Percentiles rank a stretch among this genome's conserved stretches.
These are phyloP conservation scores for Avena sativa DNA, from an alignment of 176 grass and related monocot genomes.

Conservation along the genomic window DNA sequence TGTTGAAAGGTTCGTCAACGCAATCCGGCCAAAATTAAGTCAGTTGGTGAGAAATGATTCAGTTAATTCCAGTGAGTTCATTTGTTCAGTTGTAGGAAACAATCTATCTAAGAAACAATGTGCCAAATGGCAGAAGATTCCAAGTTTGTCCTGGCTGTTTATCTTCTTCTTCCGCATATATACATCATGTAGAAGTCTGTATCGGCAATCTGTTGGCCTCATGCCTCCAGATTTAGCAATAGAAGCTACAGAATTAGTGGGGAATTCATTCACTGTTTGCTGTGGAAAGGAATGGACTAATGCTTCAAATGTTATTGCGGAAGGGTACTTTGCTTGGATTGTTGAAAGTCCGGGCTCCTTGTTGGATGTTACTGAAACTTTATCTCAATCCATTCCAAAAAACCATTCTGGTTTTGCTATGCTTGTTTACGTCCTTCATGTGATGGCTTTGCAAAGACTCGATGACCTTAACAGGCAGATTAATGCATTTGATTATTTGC, in stretches of 20 bases:
- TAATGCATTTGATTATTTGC: slow-evolving; percentile 71
- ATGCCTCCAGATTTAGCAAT: slow-evolving; percentile 81
- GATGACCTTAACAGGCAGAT: slow-evolving; percentile 87
- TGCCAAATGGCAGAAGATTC: slow-evolving; percentile 46
- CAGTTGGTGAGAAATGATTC: slow-evolving; percentile 65
- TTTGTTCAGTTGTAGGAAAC: slow-evolving; percentile 52
- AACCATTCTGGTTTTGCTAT: slow-evolving; percentile 45
- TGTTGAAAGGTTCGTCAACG: slow-evolving; percentile 71
- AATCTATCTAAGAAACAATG: slow-evolving; percentile 47
- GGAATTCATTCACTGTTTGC: slow-evolving; percentile 65
- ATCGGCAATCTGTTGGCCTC: slow-evolving; percentile 72
- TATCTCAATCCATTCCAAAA: slow-evolving; percentile 60
- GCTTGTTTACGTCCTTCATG: slow-evolving; percentile 65
- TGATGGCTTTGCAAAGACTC: slow-evolving; percentile 82
- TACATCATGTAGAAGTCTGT: slow-evolving; percentile 78
- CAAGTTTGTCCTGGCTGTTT: slow-evolving; percentile 64
- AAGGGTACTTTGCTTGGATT: slow-evolving; percentile 93
- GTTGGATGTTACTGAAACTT: slow-evolving; percentile 59
- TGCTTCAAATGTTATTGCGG: slow-evolving; percentile 49
- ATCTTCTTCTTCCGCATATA: slow-evolving; percentile 76
- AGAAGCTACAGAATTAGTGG: slow-evolving; percentile 71
- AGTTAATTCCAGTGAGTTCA: slow-evolving; percentile 51
- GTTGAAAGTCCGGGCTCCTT: slow-evolving; percentile 60
- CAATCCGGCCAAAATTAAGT: slow-evolving; percentile 66
- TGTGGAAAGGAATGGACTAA: slow-evolving; percentile 79